Base-by-base conservation (phyloP, 2,329 filamentous ascomycete species). In the Microascus cirrosus region DNA sequence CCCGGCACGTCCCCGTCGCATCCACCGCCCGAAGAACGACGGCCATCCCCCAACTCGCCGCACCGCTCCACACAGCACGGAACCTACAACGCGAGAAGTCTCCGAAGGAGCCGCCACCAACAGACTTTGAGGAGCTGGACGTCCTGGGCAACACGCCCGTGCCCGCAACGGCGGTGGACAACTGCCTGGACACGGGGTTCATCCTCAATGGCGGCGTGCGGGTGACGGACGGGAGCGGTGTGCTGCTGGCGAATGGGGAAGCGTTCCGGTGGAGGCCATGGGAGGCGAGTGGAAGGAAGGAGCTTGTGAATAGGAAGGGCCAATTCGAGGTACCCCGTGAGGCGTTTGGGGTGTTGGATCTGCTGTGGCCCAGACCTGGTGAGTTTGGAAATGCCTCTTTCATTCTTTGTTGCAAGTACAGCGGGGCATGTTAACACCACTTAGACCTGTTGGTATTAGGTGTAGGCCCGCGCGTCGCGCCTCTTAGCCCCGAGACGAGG, bases 351-450 rank as follows among this genome's bases (percentile, higher is more conserved):
- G 64, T 95, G 51, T 74, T 97, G 69, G 83, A 85, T 55, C 64
- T 93, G 61, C 74, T 95, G 28, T 95, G 89, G 87, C 93, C 93
- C 59, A 86, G 93, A 69, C 93, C 93, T 66, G 90, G 90, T 95
- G 74, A 60, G 83, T 20, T 48, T 32, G 28, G 28, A 32, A 4
- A 32, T 4, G 50, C 45, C 36, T 50, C 34, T 50, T 56, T 32
- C 10, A 7, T n/a, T 32, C 8, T 22, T 22, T 20, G 6, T 10
- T 20, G 5, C 39, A 11, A 45, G 39, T 22, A 20, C 11, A 12
- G 24, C n/a, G 25, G 13, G 6, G 42, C 4, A 22, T 48, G 42
- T n/a, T 48, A 48, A 48, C 42, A 10, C n/a, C 7, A 5, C 8
- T 22, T 48, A 90, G 93, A 97, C 75, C 75, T 97, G 20, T 75